Conservation (phyloP, 371 early-diverging fungal species). For the Apophysomyces variabilis region DNA sequence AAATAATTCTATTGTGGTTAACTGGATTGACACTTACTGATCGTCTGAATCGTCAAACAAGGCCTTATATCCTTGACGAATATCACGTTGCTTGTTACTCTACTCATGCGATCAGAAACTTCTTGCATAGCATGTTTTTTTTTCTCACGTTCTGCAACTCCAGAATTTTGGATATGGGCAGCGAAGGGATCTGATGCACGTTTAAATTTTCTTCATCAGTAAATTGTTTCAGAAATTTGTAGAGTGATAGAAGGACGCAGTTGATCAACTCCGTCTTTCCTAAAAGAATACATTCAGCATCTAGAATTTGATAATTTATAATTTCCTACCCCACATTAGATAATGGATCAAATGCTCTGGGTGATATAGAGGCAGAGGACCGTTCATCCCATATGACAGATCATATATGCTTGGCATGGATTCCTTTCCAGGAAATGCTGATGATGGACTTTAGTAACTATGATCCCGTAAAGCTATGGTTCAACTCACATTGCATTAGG, state of each 20-base stretch:
- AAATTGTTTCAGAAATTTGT: conserved; percentile 51
- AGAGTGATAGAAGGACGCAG: conserved; percentile 56
- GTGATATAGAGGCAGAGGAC: conserved; percentile 77
- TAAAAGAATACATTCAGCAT: conserved; percentile 19
- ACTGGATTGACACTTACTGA: conserved; percentile 22
- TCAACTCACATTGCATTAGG: conserved; percentile 35
- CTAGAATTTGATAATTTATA: neutral
- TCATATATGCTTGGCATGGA: conserved; percentile 62
- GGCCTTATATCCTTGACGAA: conserved; percentile 25
- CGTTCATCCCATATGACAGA: conserved; percentile 57
- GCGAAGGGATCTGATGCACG: conserved; percentile 50
- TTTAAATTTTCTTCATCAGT: conserved; percentile 50
- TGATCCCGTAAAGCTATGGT: neutral
- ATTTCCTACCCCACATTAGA: conserved; percentile 71
- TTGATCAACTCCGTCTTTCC: conserved; percentile 74
- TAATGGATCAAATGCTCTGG: conserved; percentile 77
- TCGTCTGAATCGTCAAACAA: conserved; percentile 38
- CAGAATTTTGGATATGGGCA: conserved; percentile 55
- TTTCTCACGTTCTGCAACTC: conserved; percentile 55
- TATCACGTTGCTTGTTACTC: conserved; percentile 7
- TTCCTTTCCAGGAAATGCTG: conserved; percentile 28
- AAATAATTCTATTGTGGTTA: conserved; percentile 1
- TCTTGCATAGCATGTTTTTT: neutral
- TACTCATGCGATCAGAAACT: neutral
- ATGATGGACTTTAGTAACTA: neutral